These are phyloP conservation scores for Aeminium ludgeri DNA, from an alignment of 495 filamentous ascomycete genomes.

Conservation along the genomic window DNA sequence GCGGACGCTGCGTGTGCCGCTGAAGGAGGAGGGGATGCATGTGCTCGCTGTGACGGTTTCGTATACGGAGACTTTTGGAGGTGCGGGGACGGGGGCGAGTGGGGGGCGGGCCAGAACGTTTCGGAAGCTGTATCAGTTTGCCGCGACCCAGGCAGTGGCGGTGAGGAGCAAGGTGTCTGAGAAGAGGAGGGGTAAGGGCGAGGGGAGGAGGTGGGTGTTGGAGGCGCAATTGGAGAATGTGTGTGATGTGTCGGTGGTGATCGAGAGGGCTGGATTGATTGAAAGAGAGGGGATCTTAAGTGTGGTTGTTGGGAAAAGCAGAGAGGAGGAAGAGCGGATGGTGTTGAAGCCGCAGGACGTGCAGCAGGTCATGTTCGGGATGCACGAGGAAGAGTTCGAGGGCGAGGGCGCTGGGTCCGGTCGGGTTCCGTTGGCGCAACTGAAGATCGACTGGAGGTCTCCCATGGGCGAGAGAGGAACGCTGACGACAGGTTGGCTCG, in stretches of 20 bases:
- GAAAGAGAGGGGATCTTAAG: slow-evolving; percentile 17
- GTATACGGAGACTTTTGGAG: slow-evolving; percentile 50
- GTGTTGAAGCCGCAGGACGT: slow-evolving; percentile 72
- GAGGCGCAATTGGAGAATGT: slow-evolving; percentile 95
- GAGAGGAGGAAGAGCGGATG: slow-evolving; percentile 23
- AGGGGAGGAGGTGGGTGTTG: slow-evolving; percentile 33
- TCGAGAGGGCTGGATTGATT: slow-evolving; percentile 39
- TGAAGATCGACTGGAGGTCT: slow-evolving; percentile 75
- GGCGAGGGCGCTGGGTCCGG: slow-evolving; percentile 31
- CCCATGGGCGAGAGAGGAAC: slow-evolving; percentile 81
- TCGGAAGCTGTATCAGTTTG: slow-evolving; percentile 91
- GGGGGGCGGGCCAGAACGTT: slow-evolving; percentile 60
- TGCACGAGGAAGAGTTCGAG: slow-evolving; percentile 47
- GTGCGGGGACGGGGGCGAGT: slow-evolving; percentile 16
- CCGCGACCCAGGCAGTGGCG: slow-evolving; percentile 72
- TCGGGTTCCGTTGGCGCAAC: slow-evolving; percentile 58
- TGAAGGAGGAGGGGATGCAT: slow-evolving; percentile 88
- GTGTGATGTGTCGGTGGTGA: slow-evolving; percentile 46
- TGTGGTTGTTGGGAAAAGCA: slow-evolving; percentile 1
- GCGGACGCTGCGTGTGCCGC: slow-evolving; percentile 65
- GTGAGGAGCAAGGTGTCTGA: slow-evolving; percentile 72
- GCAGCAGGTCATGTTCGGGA: slow-evolving; percentile 76
- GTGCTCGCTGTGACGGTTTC: slow-evolving; percentile 86
- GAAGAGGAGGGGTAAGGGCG: slow-evolving; percentile 16
- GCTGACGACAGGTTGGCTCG: slow-evolving; percentile 71